Percentiles rank a stretch among this genome's conserved stretches.
Evolutionary conservation across 2,329 filamentous ascomycete species (phyloP).

Genomic region (Hirsutella minnesotensis): DNA sequence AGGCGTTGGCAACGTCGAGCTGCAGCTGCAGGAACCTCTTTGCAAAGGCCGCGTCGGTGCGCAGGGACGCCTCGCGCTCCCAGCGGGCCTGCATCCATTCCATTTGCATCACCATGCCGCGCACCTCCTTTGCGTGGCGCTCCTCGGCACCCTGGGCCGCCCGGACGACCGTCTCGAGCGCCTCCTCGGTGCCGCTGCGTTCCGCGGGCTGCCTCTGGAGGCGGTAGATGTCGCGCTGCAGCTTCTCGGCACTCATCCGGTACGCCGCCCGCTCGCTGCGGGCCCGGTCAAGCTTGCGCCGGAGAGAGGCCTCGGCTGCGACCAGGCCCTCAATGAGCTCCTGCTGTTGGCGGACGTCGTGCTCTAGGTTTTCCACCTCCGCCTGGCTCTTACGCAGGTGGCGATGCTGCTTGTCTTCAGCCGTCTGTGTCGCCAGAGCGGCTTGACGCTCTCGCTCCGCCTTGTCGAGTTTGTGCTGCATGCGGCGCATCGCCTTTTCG

Average conservation of each 20-base stretch:
- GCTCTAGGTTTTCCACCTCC: conserved; percentile 56
- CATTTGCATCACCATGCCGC: conserved; percentile 79
- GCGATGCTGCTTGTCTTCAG: conserved; percentile 40
- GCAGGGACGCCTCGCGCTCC: conserved; percentile 67
- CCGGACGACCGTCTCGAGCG: conserved; percentile 47
- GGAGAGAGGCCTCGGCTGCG: conserved; percentile 46
- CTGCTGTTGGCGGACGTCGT: conserved; percentile 59
- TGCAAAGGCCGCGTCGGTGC: conserved; percentile 70
- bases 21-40: conserved; percentile 75
- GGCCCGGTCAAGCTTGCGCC: conserved; percentile 56
- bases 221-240: conserved; percentile 37
- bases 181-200: conserved; percentile 29
- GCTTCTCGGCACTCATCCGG: conserved; percentile 40
- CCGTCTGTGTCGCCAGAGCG: conserved; percentile 20
- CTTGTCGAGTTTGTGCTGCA: conserved; percentile 38
- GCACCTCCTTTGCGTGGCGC: conserved; percentile 62
- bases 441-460: conserved; percentile 33
- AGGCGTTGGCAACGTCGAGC: conserved; percentile 75
- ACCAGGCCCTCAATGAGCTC: conserved; percentile 46
- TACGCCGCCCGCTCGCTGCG: conserved; percentile 52
- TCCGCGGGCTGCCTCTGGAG: conserved; percentile 27
- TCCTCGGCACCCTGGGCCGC: conserved; percentile 45
- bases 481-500: conserved; percentile 28
- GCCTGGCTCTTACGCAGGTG: conserved; percentile 52
- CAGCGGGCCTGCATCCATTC: conserved; percentile 78